phyloP scores from a whole-genome alignment of 768 basidiomycete species.

The Trametes elegans region DNA sequence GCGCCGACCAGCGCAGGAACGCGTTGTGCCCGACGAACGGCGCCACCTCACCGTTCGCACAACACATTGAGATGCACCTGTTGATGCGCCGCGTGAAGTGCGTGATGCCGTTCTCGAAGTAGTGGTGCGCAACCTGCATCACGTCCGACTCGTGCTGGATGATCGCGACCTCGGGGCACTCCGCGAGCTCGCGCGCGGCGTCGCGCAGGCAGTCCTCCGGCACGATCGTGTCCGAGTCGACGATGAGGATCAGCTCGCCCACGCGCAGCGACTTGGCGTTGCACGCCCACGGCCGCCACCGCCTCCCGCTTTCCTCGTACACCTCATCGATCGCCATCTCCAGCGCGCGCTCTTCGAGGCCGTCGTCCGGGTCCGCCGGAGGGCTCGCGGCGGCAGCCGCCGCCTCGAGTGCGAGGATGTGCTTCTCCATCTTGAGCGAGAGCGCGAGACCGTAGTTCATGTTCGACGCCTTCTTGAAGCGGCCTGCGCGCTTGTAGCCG shows the following conservation, averaged over 20 bases:
- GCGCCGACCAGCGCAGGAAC: constrained; percentile 85
- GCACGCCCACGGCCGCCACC: constrained; percentile 72
- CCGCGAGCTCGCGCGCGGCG: constrained; percentile 80
- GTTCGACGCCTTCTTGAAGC: constrained; percentile 94
- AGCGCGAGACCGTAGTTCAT: constrained; percentile 83
- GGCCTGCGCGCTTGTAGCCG: constrained; percentile 78
- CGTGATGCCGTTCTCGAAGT: constrained; percentile 88
- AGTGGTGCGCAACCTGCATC: constrained; percentile 87
- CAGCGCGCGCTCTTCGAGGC: constrained; percentile 70
- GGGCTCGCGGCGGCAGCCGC: constrained; percentile 34
- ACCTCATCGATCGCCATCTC: constrained; percentile 74
- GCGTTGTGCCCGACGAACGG: constrained; percentile 89
- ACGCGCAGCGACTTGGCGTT: constrained; percentile 75
- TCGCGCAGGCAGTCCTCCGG: constrained; percentile 91
- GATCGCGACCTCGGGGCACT: constrained; percentile 82
- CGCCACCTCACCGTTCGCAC: constrained; percentile 78
- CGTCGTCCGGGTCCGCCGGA: constrained; percentile 41
- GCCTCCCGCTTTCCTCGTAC: constrained; percentile 52
- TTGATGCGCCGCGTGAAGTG: constrained; percentile 89
- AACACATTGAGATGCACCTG: constrained; percentile 74
- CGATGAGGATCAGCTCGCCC: constrained; percentile 76
- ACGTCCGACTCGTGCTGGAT: constrained; percentile 93
- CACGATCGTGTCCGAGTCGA: constrained; percentile 79
- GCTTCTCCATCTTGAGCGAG: constrained; percentile 57
- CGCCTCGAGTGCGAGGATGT: constrained; percentile 47